phyloP scores from a whole-genome alignment of 768 basidiomycete genomes.

The Mycena leptocephala region DNA sequence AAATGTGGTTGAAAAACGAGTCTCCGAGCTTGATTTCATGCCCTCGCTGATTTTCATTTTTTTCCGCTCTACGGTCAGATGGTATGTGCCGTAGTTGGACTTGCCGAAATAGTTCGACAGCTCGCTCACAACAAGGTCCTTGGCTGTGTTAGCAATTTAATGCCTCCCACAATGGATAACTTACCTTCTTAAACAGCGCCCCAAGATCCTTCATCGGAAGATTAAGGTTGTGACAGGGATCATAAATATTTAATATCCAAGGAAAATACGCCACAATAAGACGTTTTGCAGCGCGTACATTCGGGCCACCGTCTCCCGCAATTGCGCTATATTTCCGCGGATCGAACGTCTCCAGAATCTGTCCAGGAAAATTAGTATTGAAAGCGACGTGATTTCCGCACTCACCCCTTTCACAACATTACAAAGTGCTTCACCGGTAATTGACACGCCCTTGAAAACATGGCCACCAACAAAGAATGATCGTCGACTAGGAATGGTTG shows the following conservation, averaged over 20 bases:
- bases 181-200: conserved; percentile 45
- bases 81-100: conserved; percentile 45
- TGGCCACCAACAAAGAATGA: conserved; percentile 39
- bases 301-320: conserved; percentile 46
- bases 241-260: conserved; percentile 48
- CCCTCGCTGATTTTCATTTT: conserved; percentile 35
- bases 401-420: conserved; percentile 19
- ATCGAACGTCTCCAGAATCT: conserved; percentile 32
- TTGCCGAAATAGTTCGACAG: conserved; percentile 47
- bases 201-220: conserved; percentile 47
- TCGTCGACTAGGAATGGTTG: conserved; percentile 14
- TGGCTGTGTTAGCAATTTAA: not conserved
- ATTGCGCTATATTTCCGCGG: conserved; percentile 38
- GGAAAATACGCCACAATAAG: conserved; percentile 28
- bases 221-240: conserved; percentile 50
- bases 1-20: conserved; percentile 45
- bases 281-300: conserved; percentile 40
- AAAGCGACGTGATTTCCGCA: not conserved
- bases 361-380: not conserved
- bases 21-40: conserved; percentile 43
- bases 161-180: not conserved
- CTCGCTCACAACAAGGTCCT: conserved; percentile 40
- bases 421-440: conserved; percentile 37
- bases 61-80: conserved; percentile 37
- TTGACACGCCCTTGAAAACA: conserved; percentile 43